phyloP scores from a whole-genome alignment of 2,329 filamentous ascomycete species.

The Hypocreales sp. region DNA sequence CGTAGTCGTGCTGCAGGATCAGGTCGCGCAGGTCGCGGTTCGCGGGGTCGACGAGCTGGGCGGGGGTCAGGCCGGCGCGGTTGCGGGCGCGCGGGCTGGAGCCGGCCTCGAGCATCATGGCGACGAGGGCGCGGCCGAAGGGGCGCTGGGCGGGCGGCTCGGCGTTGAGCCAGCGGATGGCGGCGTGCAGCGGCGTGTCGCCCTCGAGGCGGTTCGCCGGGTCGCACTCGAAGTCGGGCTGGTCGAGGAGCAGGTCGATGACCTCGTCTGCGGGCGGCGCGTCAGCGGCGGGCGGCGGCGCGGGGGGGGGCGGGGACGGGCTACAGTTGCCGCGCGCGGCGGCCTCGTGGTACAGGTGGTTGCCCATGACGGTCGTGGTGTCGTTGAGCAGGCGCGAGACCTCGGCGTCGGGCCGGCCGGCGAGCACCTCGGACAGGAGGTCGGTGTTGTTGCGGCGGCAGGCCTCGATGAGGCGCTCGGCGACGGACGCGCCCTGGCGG shows the following conservation, averaged over 20 bases:
- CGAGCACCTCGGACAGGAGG: constrained; percentile 62
- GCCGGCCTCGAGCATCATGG: constrained; percentile 74
- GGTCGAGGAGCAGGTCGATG: constrained; percentile 69
- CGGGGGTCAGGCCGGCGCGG: constrained; percentile 55
- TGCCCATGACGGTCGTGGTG: constrained; percentile 72
- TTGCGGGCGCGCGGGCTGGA: constrained; percentile 43
- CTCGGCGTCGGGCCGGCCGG: constrained; percentile 43
- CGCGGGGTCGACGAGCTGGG: constrained; percentile 58
- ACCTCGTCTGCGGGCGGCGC: constrained; percentile 55
- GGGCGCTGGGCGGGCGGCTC: constrained; percentile 47
- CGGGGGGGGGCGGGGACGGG: constrained; percentile 1
- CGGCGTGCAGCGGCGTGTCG: constrained; percentile 69
- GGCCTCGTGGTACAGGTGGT: constrained; percentile 79
- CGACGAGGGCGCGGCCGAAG: constrained; percentile 50
- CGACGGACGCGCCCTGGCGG: constrained; percentile 61
- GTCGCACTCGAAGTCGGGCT: constrained; percentile 75
- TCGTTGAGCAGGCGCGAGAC: constrained; percentile 71
- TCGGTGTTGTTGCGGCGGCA: constrained; percentile 87
- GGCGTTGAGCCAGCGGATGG: constrained; percentile 60
- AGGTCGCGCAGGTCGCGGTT: constrained; percentile 46
- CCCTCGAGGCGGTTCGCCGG: constrained; percentile 53
- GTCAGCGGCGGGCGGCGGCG: not conserved
- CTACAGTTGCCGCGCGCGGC: constrained; percentile 75
- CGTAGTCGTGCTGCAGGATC: constrained; percentile 58
- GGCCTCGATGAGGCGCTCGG: constrained; percentile 81